phyloP scores from a whole-genome alignment of 2,329 filamentous ascomycete species.

The Xylaria sp. region DNA sequence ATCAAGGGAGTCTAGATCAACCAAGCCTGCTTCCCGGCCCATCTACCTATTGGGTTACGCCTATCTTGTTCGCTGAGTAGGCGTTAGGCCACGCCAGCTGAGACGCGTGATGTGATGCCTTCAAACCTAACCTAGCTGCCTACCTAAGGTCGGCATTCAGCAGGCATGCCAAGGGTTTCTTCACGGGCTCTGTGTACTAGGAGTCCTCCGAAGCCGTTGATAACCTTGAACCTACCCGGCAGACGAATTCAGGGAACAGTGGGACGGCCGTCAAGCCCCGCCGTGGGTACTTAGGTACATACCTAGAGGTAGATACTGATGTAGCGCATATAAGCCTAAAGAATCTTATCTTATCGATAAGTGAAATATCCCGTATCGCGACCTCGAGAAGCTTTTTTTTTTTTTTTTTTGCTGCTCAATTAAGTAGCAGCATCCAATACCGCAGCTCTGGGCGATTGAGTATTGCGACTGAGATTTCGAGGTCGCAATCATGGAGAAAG shows the following conservation, averaged over 20 bases:
- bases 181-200: background rate
- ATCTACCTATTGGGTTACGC: background rate
- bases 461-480: slow-evolving; percentile 7
- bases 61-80: background rate
- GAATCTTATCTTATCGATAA: slow-evolving; percentile 26
- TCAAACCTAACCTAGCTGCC: background rate
- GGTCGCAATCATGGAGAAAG: slow-evolving; percentile 70
- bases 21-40: background rate
- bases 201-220: slow-evolving; percentile 7
- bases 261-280: background rate
- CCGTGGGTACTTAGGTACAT: background rate
- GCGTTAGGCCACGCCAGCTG: background rate
- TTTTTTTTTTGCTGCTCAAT: slow-evolving; percentile 1
- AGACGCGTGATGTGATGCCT: background rate
- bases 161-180: background rate
- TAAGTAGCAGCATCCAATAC: background rate
- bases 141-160: background rate
- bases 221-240: slow-evolving; percentile 22
- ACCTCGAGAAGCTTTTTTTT: slow-evolving; percentile 14
- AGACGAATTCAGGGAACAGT: slow-evolving; percentile 10
- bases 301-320: background rate
- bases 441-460: background rate
- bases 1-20: background rate
- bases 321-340: background rate
- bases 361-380: background rate